phyloP scores from a whole-genome alignment of 2,329 filamentous ascomycete genomes.

The Cercospora nicotianae region DNA sequence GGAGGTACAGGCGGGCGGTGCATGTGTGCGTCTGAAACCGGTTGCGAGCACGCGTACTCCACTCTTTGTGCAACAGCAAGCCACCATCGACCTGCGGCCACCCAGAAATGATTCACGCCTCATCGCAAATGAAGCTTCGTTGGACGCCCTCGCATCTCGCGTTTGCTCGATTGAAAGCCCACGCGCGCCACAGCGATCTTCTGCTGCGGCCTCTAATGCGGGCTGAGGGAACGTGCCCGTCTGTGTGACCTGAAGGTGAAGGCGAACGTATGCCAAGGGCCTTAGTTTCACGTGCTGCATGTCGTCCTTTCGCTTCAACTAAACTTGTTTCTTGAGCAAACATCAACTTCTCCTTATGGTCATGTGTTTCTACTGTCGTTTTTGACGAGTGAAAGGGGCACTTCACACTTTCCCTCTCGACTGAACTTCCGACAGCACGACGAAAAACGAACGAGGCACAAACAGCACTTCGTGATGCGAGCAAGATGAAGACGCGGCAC shows the following conservation, averaged over 20 bases:
- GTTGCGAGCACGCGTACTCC: slow-evolving; percentile 14
- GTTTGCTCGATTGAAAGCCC: not conserved
- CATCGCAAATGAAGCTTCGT: not conserved
- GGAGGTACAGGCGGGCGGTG: not conserved
- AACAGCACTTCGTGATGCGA: slow-evolving; percentile 5
- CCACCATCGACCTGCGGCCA: slow-evolving; percentile 1
- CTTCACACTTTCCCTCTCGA: not conserved
- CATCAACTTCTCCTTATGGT: slow-evolving; percentile 4
- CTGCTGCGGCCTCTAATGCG: not conserved
- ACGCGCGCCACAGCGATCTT: not conserved
- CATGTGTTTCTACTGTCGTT: slow-evolving; percentile 1
- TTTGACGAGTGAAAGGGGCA: not conserved
- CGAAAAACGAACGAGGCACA: not conserved
- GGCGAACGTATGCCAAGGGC: slow-evolving; percentile 1
- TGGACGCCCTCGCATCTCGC: not conserved
- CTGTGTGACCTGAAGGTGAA: not conserved
- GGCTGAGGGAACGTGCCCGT: not conserved
- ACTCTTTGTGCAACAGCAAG: slow-evolving; percentile 12
- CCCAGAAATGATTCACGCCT: not conserved
- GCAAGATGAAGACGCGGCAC: slow-evolving; percentile 1
- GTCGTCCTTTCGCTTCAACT: slow-evolving; percentile 1
- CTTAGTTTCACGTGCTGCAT: slow-evolving; percentile 17
- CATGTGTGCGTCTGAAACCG: slow-evolving; percentile 5
- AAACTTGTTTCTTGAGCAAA: slow-evolving; percentile 17
- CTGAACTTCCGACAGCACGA: not conserved